phyloP scores from a whole-genome alignment of 768 basidiomycete genomes.

The Lentinula aciculospora region DNA sequence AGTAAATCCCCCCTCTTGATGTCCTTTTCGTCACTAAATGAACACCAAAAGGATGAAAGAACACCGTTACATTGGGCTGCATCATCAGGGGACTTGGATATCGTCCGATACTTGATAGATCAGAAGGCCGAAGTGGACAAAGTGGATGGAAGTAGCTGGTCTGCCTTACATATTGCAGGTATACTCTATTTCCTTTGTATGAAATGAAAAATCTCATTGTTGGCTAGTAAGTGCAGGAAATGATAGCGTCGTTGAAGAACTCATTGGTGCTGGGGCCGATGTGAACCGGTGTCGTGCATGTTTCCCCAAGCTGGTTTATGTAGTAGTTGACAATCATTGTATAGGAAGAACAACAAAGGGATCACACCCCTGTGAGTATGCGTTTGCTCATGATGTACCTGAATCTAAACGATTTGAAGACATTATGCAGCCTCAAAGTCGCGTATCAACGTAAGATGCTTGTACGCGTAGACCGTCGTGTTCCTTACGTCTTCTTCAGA shows the following conservation, averaged over 20 bases:
- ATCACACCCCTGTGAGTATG: conserved; percentile 73
- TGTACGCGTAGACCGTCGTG: conserved; percentile 14
- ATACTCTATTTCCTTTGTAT: conserved; percentile 10
- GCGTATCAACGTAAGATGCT: conserved; percentile 63
- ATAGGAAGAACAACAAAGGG: conserved; percentile 73
- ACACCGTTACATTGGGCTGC: conserved; percentile 88
- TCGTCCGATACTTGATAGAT: conserved; percentile 63
- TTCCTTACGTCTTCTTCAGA: conserved; percentile 45
- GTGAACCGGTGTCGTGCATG: conserved; percentile 45
- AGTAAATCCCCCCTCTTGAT: conserved; percentile 32
- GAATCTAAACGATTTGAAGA: conserved; percentile 32
- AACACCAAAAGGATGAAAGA: conserved; percentile 52
- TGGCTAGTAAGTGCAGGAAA: conserved; percentile 74
- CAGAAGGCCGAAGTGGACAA: conserved; percentile 65
- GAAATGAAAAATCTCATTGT: conserved; percentile 12
- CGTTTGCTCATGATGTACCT: conserved; percentile 5
- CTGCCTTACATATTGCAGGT: conserved; percentile 78
- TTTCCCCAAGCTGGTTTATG: conserved; percentile 15
- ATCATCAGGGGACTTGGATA: conserved; percentile 64
- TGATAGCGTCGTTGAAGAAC: conserved; percentile 66
- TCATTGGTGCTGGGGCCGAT: conserved; percentile 80
- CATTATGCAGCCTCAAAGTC: conserved; percentile 94
- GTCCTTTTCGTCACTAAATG: too few species aligned
- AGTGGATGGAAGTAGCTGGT: conserved; percentile 67
- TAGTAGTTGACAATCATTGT: conserved; percentile 9